Base-by-base conservation (phyloP, 441 rosid species). In the Erysimum cheiri region DNA sequence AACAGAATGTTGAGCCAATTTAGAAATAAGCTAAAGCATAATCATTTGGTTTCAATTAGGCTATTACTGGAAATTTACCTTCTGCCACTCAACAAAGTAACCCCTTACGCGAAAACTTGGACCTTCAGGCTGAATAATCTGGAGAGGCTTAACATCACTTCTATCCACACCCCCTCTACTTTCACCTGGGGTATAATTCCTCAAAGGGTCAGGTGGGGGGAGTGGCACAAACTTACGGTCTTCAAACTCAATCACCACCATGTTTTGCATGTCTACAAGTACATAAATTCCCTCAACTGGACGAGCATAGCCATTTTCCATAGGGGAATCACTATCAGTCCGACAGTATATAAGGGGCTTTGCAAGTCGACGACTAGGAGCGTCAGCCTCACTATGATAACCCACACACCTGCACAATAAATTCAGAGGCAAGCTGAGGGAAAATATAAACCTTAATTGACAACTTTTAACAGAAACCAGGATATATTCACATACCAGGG, bases 291-390 rank as follows among this genome's bases (percentile, higher is more conserved):
- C 97, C 77, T 91, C 96, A 62, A 91, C 96, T 75, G 93, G 97
- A 56, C 92, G 89, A 41, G 93, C 96, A 83, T 91, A 91, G 70
- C 97, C 97, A 84, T 91, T 91, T 83, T 91, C 97, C 97, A 91
- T 84, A 6, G 96, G 97, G 58, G 84, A 87, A 73, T 91, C 97
- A 76, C 96, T 91, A 83, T 88, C 90, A 46, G 93, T 91, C 80
- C 92, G 86, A 72, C 93, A 91, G 72, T 87, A 89, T 78, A 91
- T 83, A 67, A 91, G 93, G 22, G 97, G 96, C 72, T 89, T 91
- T 8, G 93, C 96, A 69, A 91, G 91, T 67, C 97, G 81, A 65
- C 86, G 85, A 67, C 88, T 86, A 50, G 93, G 97, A 78, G 89
- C 83, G 62, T 89, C 97, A 37, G 88, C 87, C 58, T 84, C 88